phyloP scores from a whole-genome alignment of 768 basidiomycete species.

The Exidia glandulosa region DNA sequence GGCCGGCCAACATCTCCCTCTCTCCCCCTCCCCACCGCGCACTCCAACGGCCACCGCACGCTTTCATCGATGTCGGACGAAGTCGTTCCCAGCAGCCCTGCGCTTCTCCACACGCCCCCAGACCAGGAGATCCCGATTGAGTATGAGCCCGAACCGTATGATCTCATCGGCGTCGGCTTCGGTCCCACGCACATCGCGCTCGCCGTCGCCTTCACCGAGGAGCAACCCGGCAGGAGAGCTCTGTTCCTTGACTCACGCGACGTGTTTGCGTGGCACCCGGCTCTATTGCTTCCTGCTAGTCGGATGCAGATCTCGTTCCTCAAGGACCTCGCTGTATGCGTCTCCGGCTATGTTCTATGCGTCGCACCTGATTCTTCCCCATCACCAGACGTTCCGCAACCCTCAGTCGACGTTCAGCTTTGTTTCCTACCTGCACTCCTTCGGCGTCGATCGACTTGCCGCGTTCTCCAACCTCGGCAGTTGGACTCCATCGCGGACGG shows the following conservation, averaged over 20 bases:
- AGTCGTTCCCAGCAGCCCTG: neutral
- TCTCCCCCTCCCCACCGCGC: neutral
- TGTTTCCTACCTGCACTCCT: slow-evolving; percentile 37
- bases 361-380: neutral
- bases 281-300: slow-evolving; percentile 41
- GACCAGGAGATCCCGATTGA: neutral
- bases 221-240: slow-evolving; percentile 15
- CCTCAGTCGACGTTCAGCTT: slow-evolving; percentile 43
- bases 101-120: neutral
- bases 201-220: slow-evolving; percentile 39
- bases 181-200: slow-evolving; percentile 44
- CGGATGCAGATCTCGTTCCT: slow-evolving; percentile 23
- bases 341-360: neutral
- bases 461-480: slow-evolving; percentile 44
- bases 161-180: slow-evolving; percentile 41
- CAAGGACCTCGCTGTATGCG: slow-evolving; percentile 34
- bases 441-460: slow-evolving; percentile 30
- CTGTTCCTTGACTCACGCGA: neutral
- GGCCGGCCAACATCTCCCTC: neutral
- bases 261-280: slow-evolving; percentile 43
- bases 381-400: slow-evolving; percentile 28
- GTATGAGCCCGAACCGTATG: slow-evolving; percentile 15
- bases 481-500: slow-evolving; percentile 39
- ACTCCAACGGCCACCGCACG: neutral
- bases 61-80: neutral